Base-by-base conservation (phyloP, 2,329 filamentous ascomycete genomes). In the Paramyrothecium sp. region DNA sequence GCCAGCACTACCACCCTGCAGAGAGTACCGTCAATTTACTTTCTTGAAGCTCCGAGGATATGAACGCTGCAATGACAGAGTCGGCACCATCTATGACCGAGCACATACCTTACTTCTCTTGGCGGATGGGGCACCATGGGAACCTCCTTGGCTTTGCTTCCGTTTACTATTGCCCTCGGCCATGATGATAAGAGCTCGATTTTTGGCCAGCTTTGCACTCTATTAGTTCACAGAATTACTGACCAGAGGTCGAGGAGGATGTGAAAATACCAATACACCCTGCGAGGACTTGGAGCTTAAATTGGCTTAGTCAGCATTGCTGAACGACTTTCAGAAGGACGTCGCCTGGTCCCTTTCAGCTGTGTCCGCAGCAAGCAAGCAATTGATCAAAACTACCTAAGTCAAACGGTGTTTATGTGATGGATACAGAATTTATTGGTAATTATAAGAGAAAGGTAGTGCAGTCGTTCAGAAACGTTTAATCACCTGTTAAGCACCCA, bases 1-100 rank as follows among this genome's bases (percentile, higher is more conserved):
- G 12, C 83, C 83, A 57, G 74, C 74, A 56, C 76, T 81, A 56
- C 84, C 82, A 38, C 79, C 77, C 80, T 83, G 48, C 13, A 34
- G 16, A 19, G 26, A 16, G 19, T 21, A 8, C 34, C 54, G 50
- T 55, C 20, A 30, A 30, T 30, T 30, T 30, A 30, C 10, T 19
- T 23, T 38, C 3, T 5, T 30, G 5, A 30, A 10, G 4, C 5
- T 30, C 26, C 10, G 10, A 10, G 30, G 30, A 23, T 19, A 49
- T 30, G 52, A 53, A 52, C 38, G 50, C 46, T 41, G 19, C 46
- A 17, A 4, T 48, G n/a, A n/a, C 46, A 19, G 22, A 10, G 13
- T 20, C 46, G 10, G 46, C 46, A 20, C 20, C 13, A 38, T 8
- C 38, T 44, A 19, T 44, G 38, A 4, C 13, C 38, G 5, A 16